phyloP scores from a whole-genome alignment of 257 asterid genomes.

The Ehretia macrophylla region DNA sequence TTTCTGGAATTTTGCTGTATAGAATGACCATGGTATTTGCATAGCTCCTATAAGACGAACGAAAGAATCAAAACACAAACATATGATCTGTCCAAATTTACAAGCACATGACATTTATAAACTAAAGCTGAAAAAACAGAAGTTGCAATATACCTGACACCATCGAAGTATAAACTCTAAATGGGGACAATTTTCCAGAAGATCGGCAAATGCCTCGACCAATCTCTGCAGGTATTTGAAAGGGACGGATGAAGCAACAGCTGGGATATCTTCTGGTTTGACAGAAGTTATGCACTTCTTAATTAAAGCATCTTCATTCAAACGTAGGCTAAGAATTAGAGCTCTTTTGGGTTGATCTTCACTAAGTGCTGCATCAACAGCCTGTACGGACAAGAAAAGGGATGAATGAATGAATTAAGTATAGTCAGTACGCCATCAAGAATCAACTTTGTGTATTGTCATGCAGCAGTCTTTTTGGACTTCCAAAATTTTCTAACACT shows the following conservation, averaged over 20 bases:
- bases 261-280: slow-evolving; percentile 67
- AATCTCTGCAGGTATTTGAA: slow-evolving; percentile 76
- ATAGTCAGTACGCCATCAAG: background rate
- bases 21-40: slow-evolving; percentile 63
- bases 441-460: too few species aligned
- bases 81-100: background rate
- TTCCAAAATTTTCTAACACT: background rate
- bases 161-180: slow-evolving; percentile 84
- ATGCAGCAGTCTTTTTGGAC: background rate
- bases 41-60: slow-evolving; percentile 58
- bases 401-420: background rate
- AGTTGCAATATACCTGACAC: slow-evolving; percentile 66
- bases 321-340: slow-evolving; percentile 79
- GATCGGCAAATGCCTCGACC: slow-evolving; percentile 79
- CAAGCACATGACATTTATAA: background rate
- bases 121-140: background rate
- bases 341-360: slow-evolving; percentile 70
- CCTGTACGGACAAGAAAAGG: slow-evolving; percentile 39
- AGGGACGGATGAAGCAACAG: slow-evolving; percentile 78
- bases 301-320: slow-evolving; percentile 79
- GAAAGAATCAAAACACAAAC: slow-evolving; percentile 1
- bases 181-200: slow-evolving; percentile 79
- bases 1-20: slow-evolving; percentile 81
- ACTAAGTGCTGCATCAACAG: slow-evolving; percentile 74
- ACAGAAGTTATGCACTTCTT: slow-evolving; percentile 78